phyloP scores from a whole-genome alignment of 129 eudicot species.

The Pseudognaphalium luteoalbum region DNA sequence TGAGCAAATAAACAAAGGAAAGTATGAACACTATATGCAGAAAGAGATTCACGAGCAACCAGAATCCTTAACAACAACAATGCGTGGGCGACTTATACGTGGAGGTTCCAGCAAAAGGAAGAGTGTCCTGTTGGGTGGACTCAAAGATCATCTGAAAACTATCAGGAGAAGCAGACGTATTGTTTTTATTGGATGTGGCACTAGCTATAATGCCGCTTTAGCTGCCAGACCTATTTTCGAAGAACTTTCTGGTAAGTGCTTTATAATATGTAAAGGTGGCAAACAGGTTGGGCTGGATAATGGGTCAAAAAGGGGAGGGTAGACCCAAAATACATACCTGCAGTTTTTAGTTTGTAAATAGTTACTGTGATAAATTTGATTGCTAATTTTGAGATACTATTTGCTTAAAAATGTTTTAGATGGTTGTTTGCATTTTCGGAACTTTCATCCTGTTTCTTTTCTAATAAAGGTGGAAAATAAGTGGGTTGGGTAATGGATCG shows the following conservation, averaged over 20 bases:
- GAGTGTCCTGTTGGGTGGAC: conserved; percentile 88
- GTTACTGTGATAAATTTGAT: background rate
- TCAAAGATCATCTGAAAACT: conserved; percentile 91
- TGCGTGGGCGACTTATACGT: conserved; percentile 95
- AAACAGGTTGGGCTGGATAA: background rate
- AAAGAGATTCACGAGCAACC: conserved; percentile 98
- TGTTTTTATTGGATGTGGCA: conserved; percentile 95
- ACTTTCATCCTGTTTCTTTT: background rate
- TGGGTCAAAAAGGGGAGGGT: background rate
- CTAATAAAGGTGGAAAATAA: background rate
- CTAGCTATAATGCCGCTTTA: conserved; percentile 97
- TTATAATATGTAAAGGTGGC: background rate
- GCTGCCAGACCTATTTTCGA: conserved; percentile 90
- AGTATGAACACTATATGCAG: conserved; percentile 93
- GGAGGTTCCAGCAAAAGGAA: conserved; percentile 81
- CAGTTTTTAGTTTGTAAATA: background rate
- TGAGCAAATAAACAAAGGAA: conserved; percentile 94
- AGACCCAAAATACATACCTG: background rate
- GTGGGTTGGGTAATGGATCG: background rate
- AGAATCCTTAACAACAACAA: conserved; percentile 88
- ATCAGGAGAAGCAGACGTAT: conserved; percentile 94
- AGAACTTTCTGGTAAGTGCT: conserved; percentile 86
- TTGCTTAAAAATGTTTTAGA: background rate
- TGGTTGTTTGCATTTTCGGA: background rate
- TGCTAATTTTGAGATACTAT: background rate